phyloP scores from a whole-genome alignment of 441 rosid species.

The Eutrema salsugineum region DNA sequence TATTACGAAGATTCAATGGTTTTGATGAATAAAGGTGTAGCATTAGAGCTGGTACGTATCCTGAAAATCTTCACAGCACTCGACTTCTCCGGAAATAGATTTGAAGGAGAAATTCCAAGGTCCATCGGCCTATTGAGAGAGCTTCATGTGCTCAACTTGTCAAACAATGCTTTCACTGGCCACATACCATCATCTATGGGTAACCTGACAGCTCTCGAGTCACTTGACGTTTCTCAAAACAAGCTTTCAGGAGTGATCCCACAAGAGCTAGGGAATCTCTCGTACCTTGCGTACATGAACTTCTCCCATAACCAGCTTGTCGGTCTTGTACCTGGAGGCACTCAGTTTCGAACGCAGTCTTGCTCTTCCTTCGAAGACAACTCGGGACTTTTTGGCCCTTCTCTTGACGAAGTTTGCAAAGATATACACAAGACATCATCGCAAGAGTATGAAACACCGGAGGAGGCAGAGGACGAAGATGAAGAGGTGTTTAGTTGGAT shows the following conservation, averaged over 20 bases:
- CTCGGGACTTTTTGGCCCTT: background rate
- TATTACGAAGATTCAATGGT: slow-evolving; percentile 30
- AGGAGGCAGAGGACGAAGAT: background rate
- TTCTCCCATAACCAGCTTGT: slow-evolving; percentile 14
- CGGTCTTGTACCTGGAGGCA: slow-evolving; percentile 12
- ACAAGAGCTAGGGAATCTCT: slow-evolving; percentile 13
- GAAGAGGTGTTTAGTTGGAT: background rate
- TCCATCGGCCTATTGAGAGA: too few species aligned
- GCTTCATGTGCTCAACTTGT: too few species aligned
- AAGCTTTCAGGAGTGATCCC: slow-evolving; percentile 18
- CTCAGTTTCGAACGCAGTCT: slow-evolving; percentile 11
- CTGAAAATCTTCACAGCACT: background rate
- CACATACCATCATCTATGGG: too few species aligned
- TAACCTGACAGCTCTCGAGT: too few species aligned
- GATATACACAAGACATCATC: background rate
- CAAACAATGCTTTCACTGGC: too few species aligned
- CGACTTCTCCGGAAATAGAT: too few species aligned
- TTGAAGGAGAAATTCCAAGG: too few species aligned
- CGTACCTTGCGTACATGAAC: background rate
- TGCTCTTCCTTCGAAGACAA: background rate
- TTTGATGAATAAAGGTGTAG: slow-evolving; percentile 9
- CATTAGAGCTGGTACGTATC: background rate
- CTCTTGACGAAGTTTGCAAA: slow-evolving; percentile 2
- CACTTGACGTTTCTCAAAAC: slow-evolving; percentile 28
- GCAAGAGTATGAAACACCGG: background rate